Percentiles rank a stretch among this genome's conserved stretches.
Conservation (phyloP, 2,329 filamentous ascomycete genomes). For the Plenodomus biglobosus region DNA sequence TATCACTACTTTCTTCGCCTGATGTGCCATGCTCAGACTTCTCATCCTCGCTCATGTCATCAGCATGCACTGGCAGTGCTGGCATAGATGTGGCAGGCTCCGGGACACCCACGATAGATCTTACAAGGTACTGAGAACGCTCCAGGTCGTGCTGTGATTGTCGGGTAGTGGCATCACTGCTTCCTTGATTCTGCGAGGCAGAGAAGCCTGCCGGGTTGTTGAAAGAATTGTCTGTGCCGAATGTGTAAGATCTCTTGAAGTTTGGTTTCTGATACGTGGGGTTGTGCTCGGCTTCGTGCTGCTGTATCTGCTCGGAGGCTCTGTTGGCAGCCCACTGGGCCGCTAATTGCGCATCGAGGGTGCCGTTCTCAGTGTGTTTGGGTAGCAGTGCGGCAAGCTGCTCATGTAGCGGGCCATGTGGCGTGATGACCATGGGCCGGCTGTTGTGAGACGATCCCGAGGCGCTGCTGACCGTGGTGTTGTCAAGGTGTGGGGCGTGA, state of each 20-base stretch:
- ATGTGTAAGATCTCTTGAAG: conserved; percentile 38
- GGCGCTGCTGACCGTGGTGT: conserved; percentile 5
- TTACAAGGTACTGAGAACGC: conserved; percentile 21
- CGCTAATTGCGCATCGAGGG: conserved; percentile 33
- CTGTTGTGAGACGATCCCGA: conserved; percentile 4
- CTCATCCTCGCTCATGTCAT: conserved; percentile 21
- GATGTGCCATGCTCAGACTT: conserved; percentile 28
- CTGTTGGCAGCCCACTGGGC: conserved; percentile 30
- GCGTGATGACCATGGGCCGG: conserved; percentile 25
- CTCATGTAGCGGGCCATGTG: conserved; percentile 31
- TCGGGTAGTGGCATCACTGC: conserved; percentile 22
- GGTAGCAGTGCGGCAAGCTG: conserved; percentile 36
- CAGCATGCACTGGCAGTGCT: conserved; percentile 2
- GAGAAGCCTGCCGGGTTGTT: conserved; percentile 33
- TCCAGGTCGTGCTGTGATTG: conserved; percentile 29
- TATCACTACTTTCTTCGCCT: conserved; percentile 23
- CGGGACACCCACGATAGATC: conserved; percentile 7
- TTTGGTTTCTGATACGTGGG: conserved; percentile 16
- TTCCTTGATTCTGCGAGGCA: conserved; percentile 23
- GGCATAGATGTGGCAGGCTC: conserved; percentile 9
- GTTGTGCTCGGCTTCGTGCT: conserved; percentile 21
- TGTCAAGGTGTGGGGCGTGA: conserved; percentile 11
- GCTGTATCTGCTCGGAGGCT: conserved; percentile 9
- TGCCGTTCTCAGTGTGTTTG: conserved; percentile 29
- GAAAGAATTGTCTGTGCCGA: conserved; percentile 42